Evolutionary conservation across 768 basidiomycete species (phyloP), one percentile per base, ranked within the genome.

Genomic region (Leccinellum luteum): DNA sequence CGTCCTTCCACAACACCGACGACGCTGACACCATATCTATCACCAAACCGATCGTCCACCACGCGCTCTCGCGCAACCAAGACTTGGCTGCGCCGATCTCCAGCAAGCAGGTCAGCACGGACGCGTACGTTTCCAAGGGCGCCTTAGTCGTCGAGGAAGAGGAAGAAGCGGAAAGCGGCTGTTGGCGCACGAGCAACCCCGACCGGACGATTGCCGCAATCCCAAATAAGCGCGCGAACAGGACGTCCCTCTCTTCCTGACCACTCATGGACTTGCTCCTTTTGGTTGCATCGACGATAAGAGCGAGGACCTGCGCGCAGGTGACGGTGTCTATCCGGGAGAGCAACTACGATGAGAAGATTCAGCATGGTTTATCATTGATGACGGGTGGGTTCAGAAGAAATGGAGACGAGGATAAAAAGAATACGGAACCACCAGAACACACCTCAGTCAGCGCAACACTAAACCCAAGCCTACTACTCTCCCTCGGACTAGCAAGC

Each of bases 381-480:
- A 38, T 8, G 35, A 38, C 8, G 35, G 35, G 35, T 14, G 35
- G 35, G 17, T 38, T 38, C 17, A 15, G 19, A 49, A 13, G 21
- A 13, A 27, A n/a, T n/a, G 31, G 15, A 38, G 8, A 38, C 0
- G 8, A 4, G 9, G 9, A n/a, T 38, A 9, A 38, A 17, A n/a
- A n/a, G n/a, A n/a, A n/a, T n/a, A n/a, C n/a, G n/a, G 35, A 38
- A n/a, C 35, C 1, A 38, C 35, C 35, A n/a, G 17, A 38, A 56
- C 83, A 64, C 67, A 96, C 95, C 80, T 97, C 95, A 0, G 96
- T 94, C 63, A 99, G 77, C 31, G 94, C 94, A 45, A 99, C 96
- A 9, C 94, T 93, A 69, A 98, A 99, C 17, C 96, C 96, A 35
- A 98, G 76, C 62, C 96, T 76, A 72, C 94, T 96, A 71, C 92